A percentile compares a stretch with the other conserved stretches of the same genome.
Conservation (phyloP, 352 stramenopile species). For the Pythium brachiatum region DNA sequence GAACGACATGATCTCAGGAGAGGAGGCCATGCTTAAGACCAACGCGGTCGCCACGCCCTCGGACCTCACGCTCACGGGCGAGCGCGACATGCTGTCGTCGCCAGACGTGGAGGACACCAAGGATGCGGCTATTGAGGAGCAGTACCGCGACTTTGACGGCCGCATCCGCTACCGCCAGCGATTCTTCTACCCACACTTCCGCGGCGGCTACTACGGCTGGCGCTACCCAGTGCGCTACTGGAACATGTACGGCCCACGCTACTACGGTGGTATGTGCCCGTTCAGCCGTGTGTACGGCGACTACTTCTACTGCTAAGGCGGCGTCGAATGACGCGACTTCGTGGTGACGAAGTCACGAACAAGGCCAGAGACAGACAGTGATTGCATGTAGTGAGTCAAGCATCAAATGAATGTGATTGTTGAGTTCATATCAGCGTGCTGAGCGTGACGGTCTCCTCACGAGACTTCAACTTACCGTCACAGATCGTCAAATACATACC, state of each 20-base stretch:
- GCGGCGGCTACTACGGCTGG: conserved; percentile 37
- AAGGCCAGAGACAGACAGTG: background rate
- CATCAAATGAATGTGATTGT: background rate
- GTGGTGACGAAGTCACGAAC: too few species aligned
- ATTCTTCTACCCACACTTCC: conserved; percentile 32
- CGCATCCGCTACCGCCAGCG: conserved; percentile 22
- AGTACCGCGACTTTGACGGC: background rate
- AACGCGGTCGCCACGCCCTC: background rate
- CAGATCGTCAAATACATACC: too few species aligned
- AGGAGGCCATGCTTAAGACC: background rate
- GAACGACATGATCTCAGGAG: conserved; percentile 4
- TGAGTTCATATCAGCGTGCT: background rate
- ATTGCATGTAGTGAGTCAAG: background rate
- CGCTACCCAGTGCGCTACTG: conserved; percentile 42
- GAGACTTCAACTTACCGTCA: background rate
- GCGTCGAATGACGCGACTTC: too few species aligned
- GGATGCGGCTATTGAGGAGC: background rate
- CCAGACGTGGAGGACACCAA: conserved; percentile 4
- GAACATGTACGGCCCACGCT: conserved; percentile 33
- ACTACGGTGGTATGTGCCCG: conserved; percentile 29
- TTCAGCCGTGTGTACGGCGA: conserved; percentile 34
- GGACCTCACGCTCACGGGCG: conserved; percentile 17
- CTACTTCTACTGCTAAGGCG: conserved; percentile 44
- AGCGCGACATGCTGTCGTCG: conserved; percentile 7
- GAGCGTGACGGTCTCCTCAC: too few species aligned